Percentiles rank a stretch among this genome's conserved stretches.
phyloP scores from a whole-genome alignment of 805 yeast species.

The Wickerhamomyces xylosicus region DNA sequence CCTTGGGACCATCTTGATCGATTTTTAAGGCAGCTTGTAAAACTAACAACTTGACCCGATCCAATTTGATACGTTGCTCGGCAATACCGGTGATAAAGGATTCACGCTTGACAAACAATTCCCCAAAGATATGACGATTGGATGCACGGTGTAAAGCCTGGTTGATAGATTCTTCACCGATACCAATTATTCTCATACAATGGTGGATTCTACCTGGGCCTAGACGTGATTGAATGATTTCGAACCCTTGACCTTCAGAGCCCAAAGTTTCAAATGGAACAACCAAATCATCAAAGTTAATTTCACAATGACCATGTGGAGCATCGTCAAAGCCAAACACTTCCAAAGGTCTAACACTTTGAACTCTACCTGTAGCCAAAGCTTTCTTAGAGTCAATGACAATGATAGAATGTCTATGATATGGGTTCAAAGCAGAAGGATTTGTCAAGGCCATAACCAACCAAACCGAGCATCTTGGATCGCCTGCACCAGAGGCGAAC shows the following conservation, averaged over 20 bases:
- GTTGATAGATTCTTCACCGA: conserved; percentile 44
- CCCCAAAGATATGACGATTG: conserved; percentile 41
- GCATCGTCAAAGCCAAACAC: conserved; percentile 60
- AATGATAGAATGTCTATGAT: conserved; percentile 46
- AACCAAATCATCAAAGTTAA: conserved; percentile 37
- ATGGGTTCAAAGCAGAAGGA: conserved; percentile 20
- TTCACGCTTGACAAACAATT: conserved; percentile 39
- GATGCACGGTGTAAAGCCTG: conserved; percentile 41
- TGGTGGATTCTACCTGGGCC: conserved; percentile 69
- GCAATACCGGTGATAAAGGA: conserved; percentile 38
- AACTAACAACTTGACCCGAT: conserved; percentile 42
- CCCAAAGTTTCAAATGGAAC: conserved; percentile 33
- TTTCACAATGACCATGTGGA: conserved; percentile 64
- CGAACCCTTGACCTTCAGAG: conserved; percentile 51
- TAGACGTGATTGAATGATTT: conserved; percentile 50
- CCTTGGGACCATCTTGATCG: conserved; percentile 42
- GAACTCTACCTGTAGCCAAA: conserved; percentile 37
- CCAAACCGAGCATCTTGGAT: conserved; percentile 41
- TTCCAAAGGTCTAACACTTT: conserved; percentile 36
- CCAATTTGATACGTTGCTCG: conserved; percentile 41
- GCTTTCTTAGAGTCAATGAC: conserved; percentile 43
- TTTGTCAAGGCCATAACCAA: conserved; percentile 20
- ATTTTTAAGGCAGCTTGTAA: conserved; percentile 52
- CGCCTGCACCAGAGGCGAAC: conserved; percentile 68
- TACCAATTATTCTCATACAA: conserved; percentile 56